Base-by-base conservation (phyloP, 495 filamentous ascomycete species). In the Penicillium lividum region DNA sequence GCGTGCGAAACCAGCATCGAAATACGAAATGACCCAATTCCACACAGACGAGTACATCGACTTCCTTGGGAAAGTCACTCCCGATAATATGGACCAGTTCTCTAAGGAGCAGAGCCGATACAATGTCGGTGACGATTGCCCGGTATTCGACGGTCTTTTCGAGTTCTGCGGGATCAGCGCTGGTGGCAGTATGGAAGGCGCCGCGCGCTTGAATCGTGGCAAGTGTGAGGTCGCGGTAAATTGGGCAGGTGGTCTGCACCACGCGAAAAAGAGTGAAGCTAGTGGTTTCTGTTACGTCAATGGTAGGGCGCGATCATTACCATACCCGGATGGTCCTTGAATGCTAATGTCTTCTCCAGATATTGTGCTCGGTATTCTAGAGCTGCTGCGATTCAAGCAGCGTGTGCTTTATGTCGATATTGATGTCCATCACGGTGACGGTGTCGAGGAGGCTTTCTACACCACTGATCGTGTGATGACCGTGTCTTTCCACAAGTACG, bases 1-100 rank as follows among this genome's bases (percentile, higher is more conserved):
- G 93, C 91, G 94, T 64, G 94, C 94, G 43, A 99, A 99, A 79
- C 94, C 94, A 9, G 94, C 94, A 15, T 93, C 91, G 29, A 92
- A 90, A 57, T 88, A 89, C 61, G 94, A 99, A 69, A 99, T 99
- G 94, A 97, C 94, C 55, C 95, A 98, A 70, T 99, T 98, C 69
- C 94, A 99, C 73, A 97, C 94, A 7, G 94, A 99, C 71, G 94
- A 99, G 73, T 99, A 99, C 72, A 93, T 99, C 66, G 95, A 99
- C 54, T 99, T 99, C 73, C 78, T 99, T 18, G 89, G 91, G 53
- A 92, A 92, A 62, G 95, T 99, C 25, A 98, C 94, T 0, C 95
- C 94, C 5, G 94, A 98, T 71, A 99, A 99, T 67, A 99, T 99
- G 95, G 94, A 99, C 58, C 78, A 82, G 22, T 98, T 89, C 64